These are phyloP conservation scores for Hordeum marinum DNA, from an alignment of 176 grass and related monocot species.

Conservation along the genomic window DNA sequence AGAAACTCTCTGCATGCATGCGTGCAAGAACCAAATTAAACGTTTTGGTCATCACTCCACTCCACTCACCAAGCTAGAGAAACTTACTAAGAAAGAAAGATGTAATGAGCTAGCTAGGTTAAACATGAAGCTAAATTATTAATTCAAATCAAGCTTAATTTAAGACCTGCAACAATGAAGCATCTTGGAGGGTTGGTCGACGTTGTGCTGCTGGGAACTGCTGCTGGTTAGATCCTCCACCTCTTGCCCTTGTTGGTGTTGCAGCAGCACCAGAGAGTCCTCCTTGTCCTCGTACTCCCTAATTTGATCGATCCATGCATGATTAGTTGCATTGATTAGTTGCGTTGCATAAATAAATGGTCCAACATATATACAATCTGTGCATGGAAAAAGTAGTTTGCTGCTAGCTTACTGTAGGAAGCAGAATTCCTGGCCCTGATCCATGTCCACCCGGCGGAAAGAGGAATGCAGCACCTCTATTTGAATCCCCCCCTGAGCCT, in stretches of 20 bases:
- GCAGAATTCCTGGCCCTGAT: neutral
- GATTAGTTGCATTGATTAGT: neutral
- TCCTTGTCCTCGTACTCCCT: neutral
- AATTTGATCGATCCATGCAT: neutral
- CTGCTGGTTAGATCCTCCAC: neutral
- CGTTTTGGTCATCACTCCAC: neutral
- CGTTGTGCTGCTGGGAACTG: neutral
- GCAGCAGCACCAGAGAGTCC: neutral
- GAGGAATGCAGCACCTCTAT: neutral
- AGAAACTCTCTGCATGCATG: neutral
- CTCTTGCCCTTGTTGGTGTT: neutral
- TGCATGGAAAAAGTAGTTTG: neutral
- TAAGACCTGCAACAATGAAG: neutral
- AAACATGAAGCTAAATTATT: neutral
- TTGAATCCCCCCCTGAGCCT: neutral
- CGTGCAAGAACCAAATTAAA: neutral
- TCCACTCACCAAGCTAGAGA: neutral
- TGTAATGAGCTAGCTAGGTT: neutral
- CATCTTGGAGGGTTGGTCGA: neutral
- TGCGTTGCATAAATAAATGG: neutral
- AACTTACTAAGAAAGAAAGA: neutral
- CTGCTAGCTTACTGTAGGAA: neutral
- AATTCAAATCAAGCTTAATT: neutral
- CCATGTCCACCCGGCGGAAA: neutral
- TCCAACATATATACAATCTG: neutral